A percentile compares a stretch with the other conserved stretches of the same genome.
phyloP scores from a whole-genome alignment of 2,329 filamentous ascomycete genomes.

The Nemania sp. region DNA sequence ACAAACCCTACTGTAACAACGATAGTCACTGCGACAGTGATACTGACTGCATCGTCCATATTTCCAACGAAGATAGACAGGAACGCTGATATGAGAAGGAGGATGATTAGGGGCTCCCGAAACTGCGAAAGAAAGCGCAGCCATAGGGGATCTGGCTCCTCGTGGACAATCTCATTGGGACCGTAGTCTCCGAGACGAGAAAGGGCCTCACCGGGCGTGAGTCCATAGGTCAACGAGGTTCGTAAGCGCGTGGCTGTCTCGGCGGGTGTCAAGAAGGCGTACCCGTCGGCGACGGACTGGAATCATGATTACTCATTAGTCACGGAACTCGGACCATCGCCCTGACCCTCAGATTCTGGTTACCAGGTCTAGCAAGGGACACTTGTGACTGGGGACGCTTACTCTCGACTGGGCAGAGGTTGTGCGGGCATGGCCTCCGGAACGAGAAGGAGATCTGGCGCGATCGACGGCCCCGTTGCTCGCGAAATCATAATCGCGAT shows the following conservation, averaged over 20 bases:
- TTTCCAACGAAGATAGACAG: conserved; percentile 92
- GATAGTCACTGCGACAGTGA: conserved; percentile 93
- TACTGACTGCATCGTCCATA: conserved; percentile 92
- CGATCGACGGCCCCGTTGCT: conserved; percentile 38
- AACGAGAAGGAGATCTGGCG: conserved; percentile 41
- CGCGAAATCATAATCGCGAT: conserved; percentile 36
- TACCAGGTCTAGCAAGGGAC: not conserved
- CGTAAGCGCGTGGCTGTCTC: conserved; percentile 78
- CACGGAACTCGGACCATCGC: not conserved
- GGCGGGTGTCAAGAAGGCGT: conserved; percentile 70
- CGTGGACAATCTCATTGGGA: conserved; percentile 91
- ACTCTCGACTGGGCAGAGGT: conserved; percentile 62
- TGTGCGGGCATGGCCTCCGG: conserved; percentile 49
- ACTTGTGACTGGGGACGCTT: conserved; percentile 34
- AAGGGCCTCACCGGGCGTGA: conserved; percentile 80
- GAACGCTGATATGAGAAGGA: conserved; percentile 86
- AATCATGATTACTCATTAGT: conserved; percentile 4
- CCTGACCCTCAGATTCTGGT: too few relatives aligned
- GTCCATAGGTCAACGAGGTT: conserved; percentile 81
- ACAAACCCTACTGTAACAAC: conserved; percentile 96
- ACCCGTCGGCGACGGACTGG: conserved; percentile 63
- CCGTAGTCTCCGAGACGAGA: conserved; percentile 80
- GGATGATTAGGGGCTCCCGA: conserved; percentile 89
- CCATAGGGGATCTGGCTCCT: conserved; percentile 93
- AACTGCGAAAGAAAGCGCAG: conserved; percentile 95